Percentiles rank a stretch among this genome's conserved stretches.
These are phyloP conservation scores for Pythium rishiriense DNA, from an alignment of 352 stramenopile genomes.

Conservation along the genomic window DNA sequence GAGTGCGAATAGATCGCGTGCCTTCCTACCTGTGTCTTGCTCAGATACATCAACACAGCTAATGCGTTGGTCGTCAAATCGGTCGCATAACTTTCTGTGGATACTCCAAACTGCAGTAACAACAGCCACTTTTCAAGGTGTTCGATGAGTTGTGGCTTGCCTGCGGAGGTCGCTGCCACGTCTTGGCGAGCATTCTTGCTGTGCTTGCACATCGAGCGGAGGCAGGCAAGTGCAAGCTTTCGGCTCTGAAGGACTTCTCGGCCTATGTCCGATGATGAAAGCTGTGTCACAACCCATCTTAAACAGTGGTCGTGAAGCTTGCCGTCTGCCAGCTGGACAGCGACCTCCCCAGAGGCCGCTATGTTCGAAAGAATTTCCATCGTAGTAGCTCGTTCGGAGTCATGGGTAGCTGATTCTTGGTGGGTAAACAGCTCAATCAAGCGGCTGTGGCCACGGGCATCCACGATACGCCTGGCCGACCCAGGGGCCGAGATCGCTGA, in stretches of 20 bases:
- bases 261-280: background rate
- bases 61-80: constrained; percentile 30
- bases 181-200: constrained; percentile 34
- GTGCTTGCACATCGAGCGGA: constrained; percentile 41
- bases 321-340: constrained; percentile 29
- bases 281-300: constrained; percentile 31
- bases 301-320: constrained; percentile 58
- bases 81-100: background rate
- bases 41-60: constrained; percentile 32
- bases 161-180: constrained; percentile 22
- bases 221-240: constrained; percentile 33
- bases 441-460: constrained; percentile 34
- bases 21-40: constrained; percentile 28
- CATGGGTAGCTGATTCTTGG: constrained; percentile 22
- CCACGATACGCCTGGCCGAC: constrained; percentile 42
- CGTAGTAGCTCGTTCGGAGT: constrained; percentile 25
- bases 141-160: constrained; percentile 25
- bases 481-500: constrained; percentile 28
- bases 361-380: constrained; percentile 59
- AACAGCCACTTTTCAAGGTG: constrained; percentile 34
- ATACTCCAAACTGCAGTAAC: background rate
- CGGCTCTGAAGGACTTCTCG: constrained; percentile 7
- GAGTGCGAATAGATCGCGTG: constrained; percentile 26
- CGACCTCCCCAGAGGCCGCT: constrained; percentile 31
- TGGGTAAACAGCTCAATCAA: constrained; percentile 37